Conservation (phyloP, 257 asterid species). For the Salvia rosmarinus region DNA sequence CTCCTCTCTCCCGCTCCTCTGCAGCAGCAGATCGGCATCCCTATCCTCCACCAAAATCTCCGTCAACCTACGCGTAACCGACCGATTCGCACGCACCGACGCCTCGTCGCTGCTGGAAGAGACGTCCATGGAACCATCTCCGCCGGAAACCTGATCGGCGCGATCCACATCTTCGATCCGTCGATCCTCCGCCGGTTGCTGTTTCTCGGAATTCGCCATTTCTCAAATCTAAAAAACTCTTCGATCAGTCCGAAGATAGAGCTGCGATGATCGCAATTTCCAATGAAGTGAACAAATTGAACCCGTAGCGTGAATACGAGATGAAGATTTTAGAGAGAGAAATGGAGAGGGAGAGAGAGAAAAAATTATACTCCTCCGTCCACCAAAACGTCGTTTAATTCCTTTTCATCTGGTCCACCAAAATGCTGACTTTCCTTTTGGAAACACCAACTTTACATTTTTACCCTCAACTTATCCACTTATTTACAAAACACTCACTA, state of each 20-base stretch:
- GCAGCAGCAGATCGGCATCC: conserved; percentile 66
- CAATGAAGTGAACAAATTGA: conserved; percentile 20
- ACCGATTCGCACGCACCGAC: conserved; percentile 39
- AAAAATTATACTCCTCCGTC: conserved; percentile 26
- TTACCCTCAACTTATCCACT: too few species aligned
- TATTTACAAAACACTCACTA: too few species aligned
- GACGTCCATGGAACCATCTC: conserved; percentile 40
- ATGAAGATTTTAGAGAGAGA: conserved; percentile 25
- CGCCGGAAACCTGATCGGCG: conserved; percentile 45
- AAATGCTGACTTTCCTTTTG: too few species aligned
- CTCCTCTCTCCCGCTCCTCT: conserved; percentile 58
- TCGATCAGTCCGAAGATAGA: conserved; percentile 22
- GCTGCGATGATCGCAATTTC: conserved; percentile 23
- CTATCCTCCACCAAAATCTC: conserved; percentile 56
- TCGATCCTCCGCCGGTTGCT: conserved; percentile 43
- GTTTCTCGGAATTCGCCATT: conserved; percentile 60
- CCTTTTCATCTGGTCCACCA: too few species aligned
- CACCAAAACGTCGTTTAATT: too few species aligned
- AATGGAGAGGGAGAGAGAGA: neutral
- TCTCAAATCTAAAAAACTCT: conserved; percentile 27
- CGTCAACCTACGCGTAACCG: conserved; percentile 56
- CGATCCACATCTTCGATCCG: conserved; percentile 49
- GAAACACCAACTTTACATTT: too few species aligned
- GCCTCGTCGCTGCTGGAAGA: conserved; percentile 39
- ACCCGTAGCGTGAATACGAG: conserved; percentile 26